A percentile compares a stretch with the other conserved stretches of the same genome.
phyloP scores from a whole-genome alignment of 140 eudicot species.

The Oenanthe javanica region DNA sequence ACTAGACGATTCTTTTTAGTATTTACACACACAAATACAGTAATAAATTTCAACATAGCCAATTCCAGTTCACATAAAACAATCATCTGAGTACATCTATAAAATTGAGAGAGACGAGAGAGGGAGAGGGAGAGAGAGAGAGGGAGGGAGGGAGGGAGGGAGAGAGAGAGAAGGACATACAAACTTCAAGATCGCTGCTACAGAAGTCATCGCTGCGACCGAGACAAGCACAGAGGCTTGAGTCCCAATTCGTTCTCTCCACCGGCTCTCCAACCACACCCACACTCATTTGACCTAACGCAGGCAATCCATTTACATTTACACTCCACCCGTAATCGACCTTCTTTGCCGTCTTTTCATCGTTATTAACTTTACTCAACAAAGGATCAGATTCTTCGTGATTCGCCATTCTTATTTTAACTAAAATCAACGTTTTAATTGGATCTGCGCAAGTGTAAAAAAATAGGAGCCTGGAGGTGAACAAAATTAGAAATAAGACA shows the following conservation, averaged over 20 bases:
- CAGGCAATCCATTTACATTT: constrained; percentile 74
- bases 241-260: constrained; percentile 39
- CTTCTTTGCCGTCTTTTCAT: constrained; percentile 21
- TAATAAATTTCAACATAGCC: no score
- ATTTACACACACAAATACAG: no score
- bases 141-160: not conserved
- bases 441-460: no score
- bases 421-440: no score
- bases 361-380: constrained; percentile 16
- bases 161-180: constrained; percentile 22
- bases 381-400: constrained; percentile 75
- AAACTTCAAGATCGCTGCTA: constrained; percentile 83
- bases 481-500: no score
- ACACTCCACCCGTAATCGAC: constrained; percentile 39
- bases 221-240: constrained; percentile 65
- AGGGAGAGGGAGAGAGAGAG: not conserved
- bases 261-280: constrained; percentile 54
- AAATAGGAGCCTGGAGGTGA: no score
- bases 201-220: constrained; percentile 82
- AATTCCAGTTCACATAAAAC: no score
- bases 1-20: no score
- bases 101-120: not conserved
- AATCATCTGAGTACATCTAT: not conserved
- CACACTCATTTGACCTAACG: constrained; percentile 18
- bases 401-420: constrained; percentile 34